Evolutionary conservation across 768 basidiomycete species (phyloP).

Genomic region (Rhodocollybia butyracea): DNA sequence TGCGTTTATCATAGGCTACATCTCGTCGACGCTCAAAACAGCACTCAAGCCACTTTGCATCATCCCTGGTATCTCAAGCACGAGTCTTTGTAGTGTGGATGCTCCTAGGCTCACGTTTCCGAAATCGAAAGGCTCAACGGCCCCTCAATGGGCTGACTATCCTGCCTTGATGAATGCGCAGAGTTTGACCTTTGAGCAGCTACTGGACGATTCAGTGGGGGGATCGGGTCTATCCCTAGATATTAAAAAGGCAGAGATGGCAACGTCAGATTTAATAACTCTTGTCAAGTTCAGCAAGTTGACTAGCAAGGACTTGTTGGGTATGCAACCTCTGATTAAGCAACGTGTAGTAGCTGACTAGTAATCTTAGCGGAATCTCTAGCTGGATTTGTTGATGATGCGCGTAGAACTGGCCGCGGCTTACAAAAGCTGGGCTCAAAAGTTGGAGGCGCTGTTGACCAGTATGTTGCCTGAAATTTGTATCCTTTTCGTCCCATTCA

Average conservation of each 20-base stretch:
- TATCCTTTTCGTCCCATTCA: neutral
- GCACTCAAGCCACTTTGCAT: constrained; percentile 58
- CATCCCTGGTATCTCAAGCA: constrained; percentile 54
- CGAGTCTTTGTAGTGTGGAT: constrained; percentile 35
- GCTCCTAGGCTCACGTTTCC: neutral
- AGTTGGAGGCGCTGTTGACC: constrained; percentile 73
- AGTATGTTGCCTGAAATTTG: constrained; percentile 52
- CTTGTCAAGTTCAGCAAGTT: constrained; percentile 64
- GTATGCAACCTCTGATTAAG: neutral
- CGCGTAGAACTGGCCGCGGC: constrained; percentile 55
- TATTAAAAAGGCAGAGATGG: constrained; percentile 77
- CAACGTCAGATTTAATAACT: constrained; percentile 61
- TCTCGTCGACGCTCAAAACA: constrained; percentile 41
- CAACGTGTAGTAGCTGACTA: neutral
- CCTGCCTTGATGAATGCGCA: constrained; percentile 6
- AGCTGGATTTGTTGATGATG: constrained; percentile 53
- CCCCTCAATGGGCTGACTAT: constrained; percentile 9
- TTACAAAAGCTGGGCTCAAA: constrained; percentile 62
- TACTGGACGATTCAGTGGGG: constrained; percentile 44
- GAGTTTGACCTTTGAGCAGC: constrained; percentile 21
- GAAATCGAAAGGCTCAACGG: neutral
- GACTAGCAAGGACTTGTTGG: constrained; percentile 51
- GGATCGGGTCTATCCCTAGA: constrained; percentile 60
- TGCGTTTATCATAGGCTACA: constrained; percentile 35
- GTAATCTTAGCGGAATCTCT: constrained; percentile 38